These are phyloP conservation scores for Colletotrichum eremochloae DNA, from an alignment of 2,329 filamentous ascomycete species.

Conservation along the genomic window DNA sequence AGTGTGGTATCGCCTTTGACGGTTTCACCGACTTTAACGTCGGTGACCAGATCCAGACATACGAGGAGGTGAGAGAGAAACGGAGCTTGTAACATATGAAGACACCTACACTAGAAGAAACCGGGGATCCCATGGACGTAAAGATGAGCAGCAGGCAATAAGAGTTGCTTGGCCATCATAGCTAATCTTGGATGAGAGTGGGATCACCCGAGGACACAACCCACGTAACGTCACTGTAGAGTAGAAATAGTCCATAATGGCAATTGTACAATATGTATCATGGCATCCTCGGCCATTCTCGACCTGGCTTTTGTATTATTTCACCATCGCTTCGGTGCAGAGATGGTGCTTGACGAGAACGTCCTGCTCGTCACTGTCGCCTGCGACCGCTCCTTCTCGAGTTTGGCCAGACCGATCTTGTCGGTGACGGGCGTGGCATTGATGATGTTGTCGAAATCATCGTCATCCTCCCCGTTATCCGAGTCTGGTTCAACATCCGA, in stretches of 20 bases:
- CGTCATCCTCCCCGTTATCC: slow-evolving; percentile 75
- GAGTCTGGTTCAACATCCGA: slow-evolving; percentile 79
- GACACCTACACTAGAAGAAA: slow-evolving; percentile 13
- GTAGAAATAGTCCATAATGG: slow-evolving; percentile 23
- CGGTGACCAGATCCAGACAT: slow-evolving; percentile 90
- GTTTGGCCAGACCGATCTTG: slow-evolving; percentile 74
- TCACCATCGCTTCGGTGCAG: slow-evolving; percentile 64
- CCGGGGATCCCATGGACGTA: background rate
- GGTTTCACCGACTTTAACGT: slow-evolving; percentile 82
- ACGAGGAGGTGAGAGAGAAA: slow-evolving; percentile 83
- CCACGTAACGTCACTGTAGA: slow-evolving; percentile 24
- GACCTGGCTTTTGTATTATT: slow-evolving; percentile 18
- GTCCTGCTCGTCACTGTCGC: slow-evolving; percentile 63
- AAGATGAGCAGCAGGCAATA: background rate
- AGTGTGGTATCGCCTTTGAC: slow-evolving; percentile 91
- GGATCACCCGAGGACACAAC: background rate
- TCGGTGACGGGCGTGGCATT: slow-evolving; percentile 92
- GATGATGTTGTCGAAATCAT: slow-evolving; percentile 93
- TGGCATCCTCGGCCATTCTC: background rate
- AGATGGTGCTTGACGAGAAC: slow-evolving; percentile 63
- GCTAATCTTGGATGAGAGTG: background rate
- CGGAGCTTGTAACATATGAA: slow-evolving; percentile 62
- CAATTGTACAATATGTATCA: slow-evolving; percentile 10
- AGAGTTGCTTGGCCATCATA: background rate
- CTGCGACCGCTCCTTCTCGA: slow-evolving; percentile 68